phyloP scores from a whole-genome alignment of 2,329 filamentous ascomycete species.

The Aquanectria penicillioides region DNA sequence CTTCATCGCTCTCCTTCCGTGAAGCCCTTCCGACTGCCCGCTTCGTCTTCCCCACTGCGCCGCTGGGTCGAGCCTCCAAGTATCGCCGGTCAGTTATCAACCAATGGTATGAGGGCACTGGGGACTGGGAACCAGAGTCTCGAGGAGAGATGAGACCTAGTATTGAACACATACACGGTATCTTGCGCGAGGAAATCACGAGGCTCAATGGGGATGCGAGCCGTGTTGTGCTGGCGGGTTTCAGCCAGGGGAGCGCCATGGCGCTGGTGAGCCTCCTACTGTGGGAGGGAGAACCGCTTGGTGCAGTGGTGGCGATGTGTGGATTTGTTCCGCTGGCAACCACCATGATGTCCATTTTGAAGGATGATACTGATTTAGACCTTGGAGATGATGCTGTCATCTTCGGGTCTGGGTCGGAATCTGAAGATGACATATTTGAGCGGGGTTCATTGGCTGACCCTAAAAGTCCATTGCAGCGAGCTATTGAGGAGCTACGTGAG shows the following conservation, averaged over 20 bases:
- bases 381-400: constrained; percentile 8
- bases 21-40: constrained; percentile 53
- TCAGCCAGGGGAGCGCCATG: constrained; percentile 65
- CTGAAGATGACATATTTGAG: constrained; percentile 35
- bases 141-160: constrained; percentile 53
- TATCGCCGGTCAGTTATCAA: constrained; percentile 46
- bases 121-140: constrained; percentile 47
- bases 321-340: constrained; percentile 56
- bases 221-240: constrained; percentile 58
- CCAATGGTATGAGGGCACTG: constrained; percentile 50
- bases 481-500: constrained; percentile 40
- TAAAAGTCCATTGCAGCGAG: constrained; percentile 28
- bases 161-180: constrained; percentile 48
- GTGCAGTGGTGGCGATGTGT: constrained; percentile 54
- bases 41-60: constrained; percentile 63
- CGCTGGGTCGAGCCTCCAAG: constrained; percentile 44
- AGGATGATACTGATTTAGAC: neutral
- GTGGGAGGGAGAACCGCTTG: constrained; percentile 53
- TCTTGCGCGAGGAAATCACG: constrained; percentile 50
- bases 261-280: constrained; percentile 53
- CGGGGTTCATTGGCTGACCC: constrained; percentile 5
- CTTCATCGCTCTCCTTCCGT: constrained; percentile 36
- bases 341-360: constrained; percentile 38
- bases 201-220: constrained; percentile 46
- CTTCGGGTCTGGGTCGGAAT: constrained; percentile 1